Percentiles rank a stretch among this genome's conserved stretches.
Evolutionary conservation across 1,284 basidiomycete species (phyloP).

Genomic region (Moniliella sp.): DNA sequence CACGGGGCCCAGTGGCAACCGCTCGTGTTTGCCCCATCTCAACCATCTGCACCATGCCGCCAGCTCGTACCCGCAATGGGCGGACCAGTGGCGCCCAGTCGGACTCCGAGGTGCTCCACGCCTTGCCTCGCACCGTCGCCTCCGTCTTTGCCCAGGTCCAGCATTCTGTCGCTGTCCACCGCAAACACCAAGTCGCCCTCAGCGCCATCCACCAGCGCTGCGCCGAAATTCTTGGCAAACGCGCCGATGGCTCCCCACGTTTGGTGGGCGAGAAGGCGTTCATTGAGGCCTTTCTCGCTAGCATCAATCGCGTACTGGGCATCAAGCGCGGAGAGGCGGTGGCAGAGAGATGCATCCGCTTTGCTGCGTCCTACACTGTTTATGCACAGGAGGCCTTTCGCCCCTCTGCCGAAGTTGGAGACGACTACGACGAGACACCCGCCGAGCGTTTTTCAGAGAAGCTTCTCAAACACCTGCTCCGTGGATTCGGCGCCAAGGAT

Average conservation of each 20-base stretch:
- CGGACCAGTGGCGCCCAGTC: too few species aligned
- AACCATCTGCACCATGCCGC: too few species aligned
- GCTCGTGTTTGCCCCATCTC: too few species aligned
- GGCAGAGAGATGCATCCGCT: slow-evolving; percentile 64
- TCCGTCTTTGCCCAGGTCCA: slow-evolving; percentile 37
- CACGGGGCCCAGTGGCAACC: too few species aligned
- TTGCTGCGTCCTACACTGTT: slow-evolving; percentile 58
- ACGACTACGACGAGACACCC: slow-evolving; percentile 51
- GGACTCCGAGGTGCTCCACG: too few species aligned
- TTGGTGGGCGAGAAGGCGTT: slow-evolving; percentile 62
- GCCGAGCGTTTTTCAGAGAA: slow-evolving; percentile 50
- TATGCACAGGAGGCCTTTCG: slow-evolving; percentile 34
- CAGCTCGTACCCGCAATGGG: too few species aligned
- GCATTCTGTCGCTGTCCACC: slow-evolving; percentile 57
- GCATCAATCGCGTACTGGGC: slow-evolving; percentile 50
- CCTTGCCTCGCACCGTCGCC: background rate
- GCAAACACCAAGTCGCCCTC: slow-evolving; percentile 71
- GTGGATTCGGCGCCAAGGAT: slow-evolving; percentile 69
- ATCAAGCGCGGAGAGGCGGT: slow-evolving; percentile 63
- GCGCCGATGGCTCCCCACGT: slow-evolving; percentile 39
- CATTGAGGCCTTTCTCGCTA: slow-evolving; percentile 41
- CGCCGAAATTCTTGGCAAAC: slow-evolving; percentile 41
- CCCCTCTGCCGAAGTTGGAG: slow-evolving; percentile 35
- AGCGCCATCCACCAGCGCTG: slow-evolving; percentile 59
- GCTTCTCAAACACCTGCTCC: slow-evolving; percentile 55